These are phyloP conservation scores for Dothiorella sarmentorum DNA, from an alignment of 2,329 filamentous ascomycete genomes.

Conservation along the genomic window DNA sequence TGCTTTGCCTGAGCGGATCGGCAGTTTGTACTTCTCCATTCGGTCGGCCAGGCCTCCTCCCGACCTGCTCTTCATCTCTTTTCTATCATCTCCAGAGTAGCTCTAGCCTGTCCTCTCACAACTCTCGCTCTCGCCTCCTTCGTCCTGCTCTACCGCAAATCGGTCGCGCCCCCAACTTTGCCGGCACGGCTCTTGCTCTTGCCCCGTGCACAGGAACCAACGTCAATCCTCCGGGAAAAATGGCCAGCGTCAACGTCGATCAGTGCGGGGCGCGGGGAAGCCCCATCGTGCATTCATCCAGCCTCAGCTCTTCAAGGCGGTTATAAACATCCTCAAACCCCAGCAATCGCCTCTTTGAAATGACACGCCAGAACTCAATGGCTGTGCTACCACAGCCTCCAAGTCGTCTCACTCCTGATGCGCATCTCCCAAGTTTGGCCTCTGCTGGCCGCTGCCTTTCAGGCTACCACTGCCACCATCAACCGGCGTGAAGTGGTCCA, in stretches of 20 bases:
- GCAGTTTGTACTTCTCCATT: not conserved
- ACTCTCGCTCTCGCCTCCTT: not conserved
- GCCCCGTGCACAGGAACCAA: slow-evolving; percentile 14
- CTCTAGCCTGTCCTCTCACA: not conserved
- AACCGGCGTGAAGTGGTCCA: slow-evolving; percentile 31
- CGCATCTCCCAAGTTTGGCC: not conserved
- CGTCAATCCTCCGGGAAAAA: slow-evolving; percentile 14
- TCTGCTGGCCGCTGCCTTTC: not conserved
- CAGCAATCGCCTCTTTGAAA: not conserved
- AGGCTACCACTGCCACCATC: slow-evolving; percentile 20
- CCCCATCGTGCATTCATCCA: slow-evolving; percentile 13
- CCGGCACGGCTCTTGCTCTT: not conserved
- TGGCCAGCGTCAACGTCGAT: slow-evolving; percentile 10
- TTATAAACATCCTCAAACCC: not conserved
- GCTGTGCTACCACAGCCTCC: not conserved
- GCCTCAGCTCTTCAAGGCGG: not conserved
- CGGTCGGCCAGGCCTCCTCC: not conserved
- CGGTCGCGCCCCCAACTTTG: not conserved
- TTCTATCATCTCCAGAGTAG: not conserved
- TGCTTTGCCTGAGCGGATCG: not conserved
- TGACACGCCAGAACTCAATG: not conserved
- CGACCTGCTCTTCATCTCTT: not conserved
- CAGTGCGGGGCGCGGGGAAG: slow-evolving; percentile 16
- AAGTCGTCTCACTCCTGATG: not conserved
- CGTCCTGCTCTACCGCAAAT: not conserved